A percentile compares a stretch with the other conserved stretches of the same genome.
Evolutionary conservation across 176 grass and related monocot species (phyloP).

Genomic region (Elymus sibiricus): DNA sequence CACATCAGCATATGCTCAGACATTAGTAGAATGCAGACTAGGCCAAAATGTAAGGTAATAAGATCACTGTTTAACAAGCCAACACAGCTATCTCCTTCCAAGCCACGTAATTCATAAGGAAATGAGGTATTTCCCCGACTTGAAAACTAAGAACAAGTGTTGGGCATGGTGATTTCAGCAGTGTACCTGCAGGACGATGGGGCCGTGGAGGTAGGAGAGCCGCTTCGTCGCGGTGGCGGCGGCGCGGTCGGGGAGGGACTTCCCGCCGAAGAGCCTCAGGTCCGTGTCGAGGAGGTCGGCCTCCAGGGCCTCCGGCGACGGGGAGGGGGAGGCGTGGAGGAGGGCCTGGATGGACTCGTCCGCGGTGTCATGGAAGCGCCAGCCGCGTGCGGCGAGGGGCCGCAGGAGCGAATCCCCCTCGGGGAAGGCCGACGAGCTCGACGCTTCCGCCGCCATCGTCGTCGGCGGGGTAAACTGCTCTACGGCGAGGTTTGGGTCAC

Average conservation of each 20-base stretch:
- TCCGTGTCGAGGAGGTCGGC: slow-evolving; percentile 67
- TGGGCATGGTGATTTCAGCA: background rate
- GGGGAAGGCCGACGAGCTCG: background rate
- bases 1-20: background rate
- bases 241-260: slow-evolving; percentile 50
- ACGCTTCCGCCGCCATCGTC: slow-evolving; percentile 20
- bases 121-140: too few species aligned
- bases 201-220: slow-evolving; percentile 58
- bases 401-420: slow-evolving; percentile 29
- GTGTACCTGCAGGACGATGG: slow-evolving; percentile 65
- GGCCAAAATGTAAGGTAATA: background rate
- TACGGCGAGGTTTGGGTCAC: slow-evolving; percentile 18
- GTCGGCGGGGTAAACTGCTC: background rate
- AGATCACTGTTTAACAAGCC: background rate
- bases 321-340: slow-evolving; percentile 27
- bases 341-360: slow-evolving; percentile 45
- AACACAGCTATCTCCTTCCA: background rate
- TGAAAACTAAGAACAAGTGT: background rate
- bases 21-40: background rate
- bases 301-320: slow-evolving; percentile 53
- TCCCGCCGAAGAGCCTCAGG: slow-evolving; percentile 57
- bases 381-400: slow-evolving; percentile 49
- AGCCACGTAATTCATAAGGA: too few species aligned
- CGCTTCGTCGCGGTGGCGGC: slow-evolving; percentile 35
- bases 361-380: slow-evolving; percentile 51